Conservation (phyloP, 2,329 filamentous ascomycete genomes). For the Septoria linicola region DNA sequence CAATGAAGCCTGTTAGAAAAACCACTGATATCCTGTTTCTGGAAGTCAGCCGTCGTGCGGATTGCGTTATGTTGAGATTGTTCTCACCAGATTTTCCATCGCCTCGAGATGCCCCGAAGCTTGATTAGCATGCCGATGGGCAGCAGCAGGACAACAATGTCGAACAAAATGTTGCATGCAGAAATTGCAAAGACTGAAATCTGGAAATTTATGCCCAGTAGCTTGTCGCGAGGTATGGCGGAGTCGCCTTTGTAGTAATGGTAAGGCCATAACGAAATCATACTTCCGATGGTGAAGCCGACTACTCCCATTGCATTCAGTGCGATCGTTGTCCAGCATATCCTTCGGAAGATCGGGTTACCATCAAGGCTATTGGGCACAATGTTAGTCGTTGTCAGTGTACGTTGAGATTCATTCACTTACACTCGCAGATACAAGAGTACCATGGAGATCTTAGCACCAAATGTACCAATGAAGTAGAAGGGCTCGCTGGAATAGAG, state of each 20-base stretch:
- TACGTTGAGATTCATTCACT: neutral
- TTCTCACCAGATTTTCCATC: conserved; percentile 7
- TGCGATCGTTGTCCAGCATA: conserved; percentile 7
- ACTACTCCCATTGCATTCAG: neutral
- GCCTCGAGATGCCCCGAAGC: conserved; percentile 4
- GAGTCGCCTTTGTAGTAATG: conserved; percentile 12
- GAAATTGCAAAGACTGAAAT: conserved; percentile 1
- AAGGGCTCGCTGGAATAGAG: conserved; percentile 16
- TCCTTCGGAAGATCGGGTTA: conserved; percentile 15
- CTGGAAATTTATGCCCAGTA: conserved; percentile 8
- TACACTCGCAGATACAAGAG: conserved; percentile 15
- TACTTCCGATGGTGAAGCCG: conserved; percentile 8
- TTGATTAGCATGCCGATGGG: conserved; percentile 14
- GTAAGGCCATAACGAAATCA: conserved; percentile 7
- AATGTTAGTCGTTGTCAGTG: too few species aligned
- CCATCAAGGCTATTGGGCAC: too few species aligned
- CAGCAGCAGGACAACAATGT: conserved; percentile 16
- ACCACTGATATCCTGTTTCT: conserved; percentile 6
- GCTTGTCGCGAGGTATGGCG: conserved; percentile 6
- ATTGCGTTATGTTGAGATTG: too few species aligned
- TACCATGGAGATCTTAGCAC: conserved; percentile 13
- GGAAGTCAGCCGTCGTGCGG: neutral
- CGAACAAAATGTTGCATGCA: conserved; percentile 11
- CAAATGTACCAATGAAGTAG: conserved; percentile 12
- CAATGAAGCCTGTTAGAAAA: conserved; percentile 17